phyloP scores from a whole-genome alignment of 257 asterid genomes.

The Nicotiana attenuata region DNA sequence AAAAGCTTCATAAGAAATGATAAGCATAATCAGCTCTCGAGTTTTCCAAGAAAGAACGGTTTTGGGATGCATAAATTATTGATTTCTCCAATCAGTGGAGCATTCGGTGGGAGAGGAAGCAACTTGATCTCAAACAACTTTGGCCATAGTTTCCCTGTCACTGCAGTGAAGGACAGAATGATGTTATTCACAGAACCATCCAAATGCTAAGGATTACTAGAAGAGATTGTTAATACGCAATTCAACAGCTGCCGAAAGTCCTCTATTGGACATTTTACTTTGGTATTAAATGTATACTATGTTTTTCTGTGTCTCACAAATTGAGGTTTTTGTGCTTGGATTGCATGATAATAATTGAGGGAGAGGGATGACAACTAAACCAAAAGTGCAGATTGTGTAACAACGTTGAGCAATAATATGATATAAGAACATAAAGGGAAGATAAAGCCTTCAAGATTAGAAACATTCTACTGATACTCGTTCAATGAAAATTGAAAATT shows the following conservation, averaged over 20 bases:
- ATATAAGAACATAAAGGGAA: background rate
- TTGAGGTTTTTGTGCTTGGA: background rate
- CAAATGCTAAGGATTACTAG: background rate
- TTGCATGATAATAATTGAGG: background rate
- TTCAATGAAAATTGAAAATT: background rate
- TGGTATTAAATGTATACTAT: background rate
- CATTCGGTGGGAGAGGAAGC: constrained; percentile 27
- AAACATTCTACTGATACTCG: background rate
- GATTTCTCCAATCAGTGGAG: constrained; percentile 36
- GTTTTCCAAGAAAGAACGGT: constrained; percentile 23
- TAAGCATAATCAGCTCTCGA: background rate
- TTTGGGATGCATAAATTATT: constrained; percentile 41
- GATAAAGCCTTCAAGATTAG: background rate
- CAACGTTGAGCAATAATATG: background rate
- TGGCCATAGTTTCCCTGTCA: constrained; percentile 80
- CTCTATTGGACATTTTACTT: background rate
- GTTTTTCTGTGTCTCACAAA: background rate
- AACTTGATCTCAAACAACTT: constrained; percentile 56
- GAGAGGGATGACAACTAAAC: background rate
- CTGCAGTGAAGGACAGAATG: constrained; percentile 24
- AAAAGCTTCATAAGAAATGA: background rate
- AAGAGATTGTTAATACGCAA: background rate
- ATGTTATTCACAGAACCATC: background rate
- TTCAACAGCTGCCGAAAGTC: background rate
- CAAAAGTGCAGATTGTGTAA: background rate